Base-by-base conservation (phyloP, 768 basidiomycete genomes). In the Psilocybe cubensis region DNA sequence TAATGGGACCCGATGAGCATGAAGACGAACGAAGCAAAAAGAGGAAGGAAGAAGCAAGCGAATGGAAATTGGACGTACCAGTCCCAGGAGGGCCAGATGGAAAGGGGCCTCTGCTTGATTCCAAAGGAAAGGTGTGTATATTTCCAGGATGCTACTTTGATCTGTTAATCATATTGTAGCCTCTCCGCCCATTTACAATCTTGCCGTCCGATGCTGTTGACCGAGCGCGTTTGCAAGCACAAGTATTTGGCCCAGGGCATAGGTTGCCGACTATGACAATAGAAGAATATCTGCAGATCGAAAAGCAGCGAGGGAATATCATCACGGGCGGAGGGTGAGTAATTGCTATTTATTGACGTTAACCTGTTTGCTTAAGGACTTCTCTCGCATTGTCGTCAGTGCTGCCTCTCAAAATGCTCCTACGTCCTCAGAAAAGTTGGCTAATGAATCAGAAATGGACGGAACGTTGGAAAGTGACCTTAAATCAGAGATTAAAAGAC, bases 191-290 rank as follows among this genome's bases (percentile, higher is more conserved):
- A 14, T 98, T 99, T 71, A 96, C 92, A 0, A 94, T 99, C 57
- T 78, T 98, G 12, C 93, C 96, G 0, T 83, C 89, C 2, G 80
- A 83, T 28, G 74, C 80, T 41, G 70, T 79, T 18, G 83, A 96
- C 63, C 86, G 96, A 56, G 79, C 87, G 40, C 82, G 86, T 23
- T 68, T 97, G 5, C 88, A 88, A 67, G 74, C 82, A 1, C 85
- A 91, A 66, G 95, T 98, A 3, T 98, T 98, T 74, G 83, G 87
- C 14, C 84, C 92, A 12, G 84, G 83, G 10, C 86, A 97, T 66
- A 84, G 88, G 41, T 75, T 98, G 28, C 97, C 97, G 4, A 95
- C 94, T 0, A 98, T 99, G 97, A 83, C 91, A 1, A 84, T 98
- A 56, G 96, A 98, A 64, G 92, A 98, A 72, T 98, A 96, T 68